Evolutionary conservation across 441 rosid genomes (phyloP), one percentile per base, ranked within the genome.

Genomic region (Adansonia grandidieri): DNA sequence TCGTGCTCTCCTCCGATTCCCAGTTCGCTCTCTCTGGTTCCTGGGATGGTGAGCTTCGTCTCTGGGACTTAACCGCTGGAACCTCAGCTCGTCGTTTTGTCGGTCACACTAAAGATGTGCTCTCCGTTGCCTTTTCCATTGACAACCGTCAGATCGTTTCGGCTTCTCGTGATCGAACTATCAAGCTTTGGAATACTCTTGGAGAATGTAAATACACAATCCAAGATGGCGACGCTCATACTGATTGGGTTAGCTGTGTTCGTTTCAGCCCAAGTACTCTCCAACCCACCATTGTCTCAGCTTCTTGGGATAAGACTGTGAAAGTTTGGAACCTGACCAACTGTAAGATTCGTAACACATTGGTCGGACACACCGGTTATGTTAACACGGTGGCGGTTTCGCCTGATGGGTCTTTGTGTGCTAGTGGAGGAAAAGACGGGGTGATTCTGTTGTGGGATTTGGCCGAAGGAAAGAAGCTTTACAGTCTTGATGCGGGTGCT

Each of bases 121-220:
- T 96, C 37, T 96, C 99, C 2, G 99, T 96, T 0, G 98, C 99
- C 0, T 96, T 96, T 90, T 96, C 99, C 0, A 84, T 93, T 4
- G 99, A 96, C 77, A 96, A 96, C 78, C 96, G 99, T 73, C 99
- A 96, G 91, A 96, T 96, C 82, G 99, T 96, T 0, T 96, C 99
- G 0, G 99, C 98, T 5, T 95, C 98, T 10, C 93, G 98, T 11
- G 98, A 95, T 79, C 88, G 90, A 62, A 87, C 92, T 24, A 95
- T 95, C 73, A 92, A 86, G 91, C 87, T 95, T 4, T 93, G 98
- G 98, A 95, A 95, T 79, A 95, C 98, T 0, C 90, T 95, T 0
- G 98, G 98, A 0, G 98, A 95, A 78, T 95, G 98, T 85, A 93
- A 95, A 87, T 95, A 90, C 87, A 95, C 96, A 3, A 95, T 93